Conservation (phyloP, 192 early-diverging fungal genomes). For the Backusella sp. region DNA sequence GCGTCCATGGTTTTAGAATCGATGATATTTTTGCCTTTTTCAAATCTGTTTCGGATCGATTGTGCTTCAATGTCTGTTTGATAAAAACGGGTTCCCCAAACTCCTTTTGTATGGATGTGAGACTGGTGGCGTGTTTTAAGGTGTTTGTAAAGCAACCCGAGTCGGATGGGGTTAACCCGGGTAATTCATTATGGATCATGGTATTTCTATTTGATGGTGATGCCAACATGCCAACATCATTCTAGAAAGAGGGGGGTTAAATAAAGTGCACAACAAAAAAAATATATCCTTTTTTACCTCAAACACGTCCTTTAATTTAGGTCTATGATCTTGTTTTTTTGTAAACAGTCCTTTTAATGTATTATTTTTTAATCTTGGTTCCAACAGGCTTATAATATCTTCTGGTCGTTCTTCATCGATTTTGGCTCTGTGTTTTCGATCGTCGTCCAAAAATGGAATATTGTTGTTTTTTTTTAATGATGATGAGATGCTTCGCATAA, state of each 20-base stretch:
- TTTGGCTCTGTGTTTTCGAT: neutral
- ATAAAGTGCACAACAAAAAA: neutral
- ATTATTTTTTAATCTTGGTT: neutral
- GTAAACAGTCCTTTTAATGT: neutral
- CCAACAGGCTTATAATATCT: neutral
- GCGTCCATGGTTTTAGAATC: conserved; percentile 8
- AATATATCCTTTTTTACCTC: neutral
- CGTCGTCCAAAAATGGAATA: neutral
- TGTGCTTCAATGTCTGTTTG: conserved; percentile 24
- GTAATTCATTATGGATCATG: neutral
- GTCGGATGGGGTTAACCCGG: neutral
- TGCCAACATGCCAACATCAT: conserved; percentile 8
- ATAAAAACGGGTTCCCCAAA: conserved; percentile 29
- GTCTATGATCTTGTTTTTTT: neutral
- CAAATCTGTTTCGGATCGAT: conserved; percentile 27
- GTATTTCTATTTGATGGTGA: conserved; percentile 28
- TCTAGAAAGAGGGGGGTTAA: neutral
- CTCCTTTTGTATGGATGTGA: conserved; percentile 21
- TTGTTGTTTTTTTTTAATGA: neutral
- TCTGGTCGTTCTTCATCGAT: conserved; percentile 1
- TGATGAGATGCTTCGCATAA: conserved; percentile 12
- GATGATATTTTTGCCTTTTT: conserved; percentile 4
- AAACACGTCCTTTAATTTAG: neutral
- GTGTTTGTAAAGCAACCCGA: conserved; percentile 3
- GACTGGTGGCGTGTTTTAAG: neutral